Evolutionary conservation across 495 filamentous ascomycete species (phyloP).

Genomic region (Xylaria nigripes): DNA sequence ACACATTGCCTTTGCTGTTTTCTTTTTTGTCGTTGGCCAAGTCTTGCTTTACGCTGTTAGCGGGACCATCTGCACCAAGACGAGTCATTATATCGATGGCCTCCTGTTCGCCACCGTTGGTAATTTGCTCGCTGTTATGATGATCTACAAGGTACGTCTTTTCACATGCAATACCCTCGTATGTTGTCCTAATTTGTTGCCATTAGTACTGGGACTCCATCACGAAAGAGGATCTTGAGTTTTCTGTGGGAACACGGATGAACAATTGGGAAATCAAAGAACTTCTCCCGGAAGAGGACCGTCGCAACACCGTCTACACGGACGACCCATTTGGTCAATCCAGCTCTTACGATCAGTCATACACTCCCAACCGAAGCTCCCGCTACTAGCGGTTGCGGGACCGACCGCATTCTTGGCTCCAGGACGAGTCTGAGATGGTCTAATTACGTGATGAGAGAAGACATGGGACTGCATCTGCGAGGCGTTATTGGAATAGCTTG

Average conservation of each 20-base stretch:
- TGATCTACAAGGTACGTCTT: slow-evolving; percentile 89
- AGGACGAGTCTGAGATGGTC: background rate
- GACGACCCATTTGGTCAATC: slow-evolving; percentile 48
- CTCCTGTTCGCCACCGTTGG: slow-evolving; percentile 91
- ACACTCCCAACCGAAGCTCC: slow-evolving; percentile 32
- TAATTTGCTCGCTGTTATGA: slow-evolving; percentile 95
- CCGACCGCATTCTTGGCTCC: background rate
- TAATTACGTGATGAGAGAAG: background rate
- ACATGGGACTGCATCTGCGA: slow-evolving; percentile 2
- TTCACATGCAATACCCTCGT: background rate
- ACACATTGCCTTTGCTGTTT: slow-evolving; percentile 83
- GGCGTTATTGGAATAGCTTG: slow-evolving; percentile 8
- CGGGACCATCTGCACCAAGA: slow-evolving; percentile 70
- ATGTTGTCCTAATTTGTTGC: background rate
- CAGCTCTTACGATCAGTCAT: slow-evolving; percentile 36
- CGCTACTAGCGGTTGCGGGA: slow-evolving; percentile 23
- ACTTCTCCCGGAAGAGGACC: slow-evolving; percentile 78
- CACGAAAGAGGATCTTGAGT: slow-evolving; percentile 96
- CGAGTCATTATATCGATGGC: slow-evolving; percentile 91
- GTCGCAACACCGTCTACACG: slow-evolving; percentile 66
- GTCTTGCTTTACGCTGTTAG: slow-evolving; percentile 88
- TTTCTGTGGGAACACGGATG: slow-evolving; percentile 87
- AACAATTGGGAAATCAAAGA: slow-evolving; percentile 99
- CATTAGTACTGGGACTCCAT: slow-evolving; percentile 96
- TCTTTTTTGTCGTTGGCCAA: slow-evolving; percentile 90